Percentiles rank a stretch among this genome's conserved stretches.
Conservation (phyloP, 768 basidiomycete genomes). For the Rhodocollybia butyracea region DNA sequence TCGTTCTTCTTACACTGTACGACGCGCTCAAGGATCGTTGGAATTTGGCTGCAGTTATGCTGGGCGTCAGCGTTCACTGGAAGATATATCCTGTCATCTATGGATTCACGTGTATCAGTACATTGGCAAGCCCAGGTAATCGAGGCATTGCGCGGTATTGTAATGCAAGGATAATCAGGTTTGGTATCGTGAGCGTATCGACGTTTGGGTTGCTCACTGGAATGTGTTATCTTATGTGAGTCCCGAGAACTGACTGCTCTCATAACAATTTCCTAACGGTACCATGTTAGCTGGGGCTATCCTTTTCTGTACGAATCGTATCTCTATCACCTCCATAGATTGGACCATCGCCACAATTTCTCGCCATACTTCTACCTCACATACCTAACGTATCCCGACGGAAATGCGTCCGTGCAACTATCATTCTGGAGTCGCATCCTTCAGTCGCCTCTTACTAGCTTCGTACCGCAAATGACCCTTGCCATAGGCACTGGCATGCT, state of each 20-base stretch:
- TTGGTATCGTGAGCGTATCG: slow-evolving; percentile 63
- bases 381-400: slow-evolving; percentile 75
- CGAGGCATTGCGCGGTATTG: slow-evolving; percentile 29
- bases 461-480: slow-evolving; percentile 78
- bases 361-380: slow-evolving; percentile 96
- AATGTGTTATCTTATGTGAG: slow-evolving; percentile 75
- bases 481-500: slow-evolving; percentile 71
- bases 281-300: slow-evolving; percentile 76
- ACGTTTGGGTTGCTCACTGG: slow-evolving; percentile 64
- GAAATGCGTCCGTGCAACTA: slow-evolving; percentile 6
- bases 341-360: slow-evolving; percentile 98
- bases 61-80: slow-evolving; percentile 90
- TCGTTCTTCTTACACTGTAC: slow-evolving; percentile 72
- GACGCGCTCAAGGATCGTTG: slow-evolving; percentile 55
- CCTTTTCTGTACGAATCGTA: slow-evolving; percentile 92
- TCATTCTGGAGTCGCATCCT: slow-evolving; percentile 26
- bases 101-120: slow-evolving; percentile 70
- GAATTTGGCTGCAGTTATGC: slow-evolving; percentile 62
- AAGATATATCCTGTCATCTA: slow-evolving; percentile 97
- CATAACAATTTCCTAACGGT: slow-evolving; percentile 2
- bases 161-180: slow-evolving; percentile 54
- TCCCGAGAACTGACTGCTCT: slow-evolving; percentile 14
- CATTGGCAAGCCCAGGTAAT: slow-evolving; percentile 35
- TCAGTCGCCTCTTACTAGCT: slow-evolving; percentile 76
- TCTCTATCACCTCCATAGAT: slow-evolving; percentile 85